Evolutionary conservation across 2,329 filamentous ascomycete genomes (phyloP).

Genomic region (Pseudovirgaria hyperparasitica): DNA sequence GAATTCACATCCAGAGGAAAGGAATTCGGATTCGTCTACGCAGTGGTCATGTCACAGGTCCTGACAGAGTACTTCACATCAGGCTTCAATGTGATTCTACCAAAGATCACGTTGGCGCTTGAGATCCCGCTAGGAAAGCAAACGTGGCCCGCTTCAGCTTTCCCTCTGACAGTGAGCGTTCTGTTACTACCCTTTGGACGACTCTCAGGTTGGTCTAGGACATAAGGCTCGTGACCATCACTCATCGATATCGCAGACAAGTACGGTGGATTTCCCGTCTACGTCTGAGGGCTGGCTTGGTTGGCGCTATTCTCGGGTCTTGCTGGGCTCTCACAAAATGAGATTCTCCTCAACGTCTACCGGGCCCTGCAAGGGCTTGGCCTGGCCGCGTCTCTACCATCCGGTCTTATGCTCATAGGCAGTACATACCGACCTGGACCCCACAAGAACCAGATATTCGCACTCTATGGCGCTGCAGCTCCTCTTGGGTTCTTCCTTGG

Average conservation of each 20-base stretch:
- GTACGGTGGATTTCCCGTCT: constrained; percentile 49
- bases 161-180: constrained; percentile 23
- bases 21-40: constrained; percentile 50
- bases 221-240: no score
- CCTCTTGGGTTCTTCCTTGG: constrained; percentile 46
- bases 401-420: constrained; percentile 19
- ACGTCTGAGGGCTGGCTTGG: constrained; percentile 44
- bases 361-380: constrained; percentile 24
- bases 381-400: constrained; percentile 20
- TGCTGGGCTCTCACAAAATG: constrained; percentile 17
- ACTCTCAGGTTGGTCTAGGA: constrained; percentile 50
- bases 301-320: constrained; percentile 17
- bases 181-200: constrained; percentile 37
- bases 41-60: constrained; percentile 50
- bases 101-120: constrained; percentile 48
- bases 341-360: constrained; percentile 22
- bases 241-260: constrained; percentile 38
- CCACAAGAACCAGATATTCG: constrained; percentile 22
- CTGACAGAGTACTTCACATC: constrained; percentile 63
- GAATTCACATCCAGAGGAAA: constrained; percentile 39
- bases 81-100: constrained; percentile 59
- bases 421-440: constrained; percentile 22
- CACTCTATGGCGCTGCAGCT: constrained; percentile 37
- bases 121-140: constrained; percentile 52
- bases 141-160: constrained; percentile 29